Evolutionary conservation across 2,329 filamentous ascomycete genomes (phyloP).

Genomic region (Pseudocercospora ulei): DNA sequence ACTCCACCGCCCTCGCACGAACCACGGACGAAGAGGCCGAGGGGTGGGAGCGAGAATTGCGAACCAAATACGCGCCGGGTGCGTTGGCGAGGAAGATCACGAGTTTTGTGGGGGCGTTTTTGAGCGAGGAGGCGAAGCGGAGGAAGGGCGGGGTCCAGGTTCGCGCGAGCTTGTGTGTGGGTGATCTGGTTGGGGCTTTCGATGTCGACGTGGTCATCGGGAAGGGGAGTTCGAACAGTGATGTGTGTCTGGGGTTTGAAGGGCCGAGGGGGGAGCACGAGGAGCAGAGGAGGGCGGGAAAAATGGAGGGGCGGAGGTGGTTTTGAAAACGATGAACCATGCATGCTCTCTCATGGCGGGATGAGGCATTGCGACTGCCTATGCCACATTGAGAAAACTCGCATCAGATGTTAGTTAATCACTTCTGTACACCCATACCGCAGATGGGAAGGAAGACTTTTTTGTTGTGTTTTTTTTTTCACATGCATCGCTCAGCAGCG

Average conservation of each 20-base stretch:
- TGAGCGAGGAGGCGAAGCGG: constrained; percentile 37
- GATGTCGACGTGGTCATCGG: constrained; percentile 41
- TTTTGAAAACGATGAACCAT: constrained; percentile 35
- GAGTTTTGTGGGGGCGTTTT: constrained; percentile 35
- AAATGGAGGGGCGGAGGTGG: constrained; percentile 40
- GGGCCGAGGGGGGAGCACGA: constrained; percentile 42
- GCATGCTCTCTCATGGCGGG: no score
- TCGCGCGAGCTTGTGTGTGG: constrained; percentile 41
- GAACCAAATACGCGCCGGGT: constrained; percentile 36
- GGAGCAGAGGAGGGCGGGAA: constrained; percentile 36
- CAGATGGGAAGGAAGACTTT: no score
- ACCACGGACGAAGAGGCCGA: constrained; percentile 30
- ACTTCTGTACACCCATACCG: no score
- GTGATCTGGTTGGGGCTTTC: constrained; percentile 37
- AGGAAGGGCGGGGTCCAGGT: constrained; percentile 39
- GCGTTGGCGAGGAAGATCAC: constrained; percentile 38
- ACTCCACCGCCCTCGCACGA: constrained; percentile 36
- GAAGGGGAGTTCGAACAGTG: constrained; percentile 25
- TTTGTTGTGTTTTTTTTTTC: no score
- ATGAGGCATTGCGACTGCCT: no score
- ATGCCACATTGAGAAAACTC: no score
- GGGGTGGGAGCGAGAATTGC: constrained; percentile 38
- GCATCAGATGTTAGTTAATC: no score
- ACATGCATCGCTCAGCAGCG: no score
- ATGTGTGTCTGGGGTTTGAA: constrained; percentile 37